Evolutionary conservation across 2,329 filamentous ascomycete species (phyloP).

Genomic region (Fragosphaeria purpurea): DNA sequence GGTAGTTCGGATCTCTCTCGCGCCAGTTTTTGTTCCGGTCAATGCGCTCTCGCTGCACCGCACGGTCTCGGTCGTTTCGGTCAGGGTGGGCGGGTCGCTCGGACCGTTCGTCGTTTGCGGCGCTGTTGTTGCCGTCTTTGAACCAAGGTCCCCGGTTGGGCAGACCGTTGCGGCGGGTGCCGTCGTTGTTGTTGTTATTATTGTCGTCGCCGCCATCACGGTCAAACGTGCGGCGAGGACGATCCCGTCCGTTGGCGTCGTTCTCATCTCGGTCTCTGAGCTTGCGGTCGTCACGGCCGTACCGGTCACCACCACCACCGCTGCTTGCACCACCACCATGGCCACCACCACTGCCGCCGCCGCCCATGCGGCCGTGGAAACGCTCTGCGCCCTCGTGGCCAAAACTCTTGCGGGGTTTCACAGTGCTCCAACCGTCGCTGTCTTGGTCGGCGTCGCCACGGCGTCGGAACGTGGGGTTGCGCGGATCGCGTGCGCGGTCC

Average conservation of each 20-base stretch:
- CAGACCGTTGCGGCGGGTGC: slow-evolving; percentile 52
- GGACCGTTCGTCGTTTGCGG: slow-evolving; percentile 21
- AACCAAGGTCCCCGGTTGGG: slow-evolving; percentile 61
- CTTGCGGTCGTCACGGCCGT: slow-evolving; percentile 47
- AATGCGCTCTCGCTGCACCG: slow-evolving; percentile 40
- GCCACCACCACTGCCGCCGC: slow-evolving; percentile 23
- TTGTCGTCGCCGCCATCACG: slow-evolving; percentile 36
- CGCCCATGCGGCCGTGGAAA: slow-evolving; percentile 56
- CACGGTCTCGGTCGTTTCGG: slow-evolving; percentile 25
- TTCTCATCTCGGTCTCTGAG: slow-evolving; percentile 35
- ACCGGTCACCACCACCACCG: slow-evolving; percentile 36
- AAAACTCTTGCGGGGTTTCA: slow-evolving; percentile 65
- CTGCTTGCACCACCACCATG: slow-evolving; percentile 30
- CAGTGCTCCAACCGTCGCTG: slow-evolving; percentile 63
- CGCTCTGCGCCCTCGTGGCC: slow-evolving; percentile 62
- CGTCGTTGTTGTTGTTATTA: slow-evolving; percentile 42
- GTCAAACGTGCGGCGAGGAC: slow-evolving; percentile 20
- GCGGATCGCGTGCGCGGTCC: slow-evolving; percentile 38
- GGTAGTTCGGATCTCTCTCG: slow-evolving; percentile 36
- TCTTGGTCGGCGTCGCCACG: slow-evolving; percentile 49
- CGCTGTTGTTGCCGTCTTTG: slow-evolving; percentile 38
- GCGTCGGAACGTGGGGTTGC: slow-evolving; percentile 38
- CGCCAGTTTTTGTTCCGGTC: slow-evolving; percentile 53
- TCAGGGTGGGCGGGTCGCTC: slow-evolving; percentile 11
- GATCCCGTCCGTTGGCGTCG: slow-evolving; percentile 22